These are phyloP conservation scores for Hyphodiscus hymeniophilus DNA, from an alignment of 495 filamentous ascomycete species.

Conservation along the genomic window DNA sequence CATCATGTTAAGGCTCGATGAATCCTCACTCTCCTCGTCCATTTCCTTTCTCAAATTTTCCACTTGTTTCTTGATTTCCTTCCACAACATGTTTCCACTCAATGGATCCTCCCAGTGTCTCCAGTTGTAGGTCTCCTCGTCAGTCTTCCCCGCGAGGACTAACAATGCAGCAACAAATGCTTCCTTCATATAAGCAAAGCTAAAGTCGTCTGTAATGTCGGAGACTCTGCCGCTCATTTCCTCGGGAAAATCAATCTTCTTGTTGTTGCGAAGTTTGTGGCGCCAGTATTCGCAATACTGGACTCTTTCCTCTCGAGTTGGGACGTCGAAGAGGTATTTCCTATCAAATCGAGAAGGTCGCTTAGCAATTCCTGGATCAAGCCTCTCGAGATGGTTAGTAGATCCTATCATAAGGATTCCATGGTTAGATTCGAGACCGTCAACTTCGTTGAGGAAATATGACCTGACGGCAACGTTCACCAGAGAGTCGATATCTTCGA, in stretches of 20 bases:
- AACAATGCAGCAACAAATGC: slow-evolving; percentile 53
- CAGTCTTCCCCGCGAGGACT: slow-evolving; percentile 28
- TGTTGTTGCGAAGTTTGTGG: slow-evolving; percentile 44
- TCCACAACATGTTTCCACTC: slow-evolving; percentile 40
- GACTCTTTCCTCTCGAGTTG: slow-evolving; percentile 41
- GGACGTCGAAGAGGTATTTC: slow-evolving; percentile 54
- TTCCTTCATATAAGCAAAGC: slow-evolving; percentile 60
- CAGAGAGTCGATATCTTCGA: slow-evolving; percentile 62
- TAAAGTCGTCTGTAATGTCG: slow-evolving; percentile 50
- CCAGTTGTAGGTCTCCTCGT: slow-evolving; percentile 18
- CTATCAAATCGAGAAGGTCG: slow-evolving; percentile 57
- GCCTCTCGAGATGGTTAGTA: slow-evolving; percentile 51
- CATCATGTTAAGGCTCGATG: slow-evolving; percentile 1
- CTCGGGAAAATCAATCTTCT: slow-evolving; percentile 47
- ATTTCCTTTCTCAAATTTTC: slow-evolving; percentile 47
- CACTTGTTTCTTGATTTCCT: slow-evolving; percentile 49
- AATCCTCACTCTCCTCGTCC: slow-evolving; percentile 23
- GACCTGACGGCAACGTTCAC: slow-evolving; percentile 43
- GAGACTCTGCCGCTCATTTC: slow-evolving; percentile 45
- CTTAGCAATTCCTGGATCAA: slow-evolving; percentile 57
- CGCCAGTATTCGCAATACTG: slow-evolving; percentile 53
- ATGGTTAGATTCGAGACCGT: slow-evolving; percentile 59
- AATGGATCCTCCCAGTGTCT: slow-evolving; percentile 29
- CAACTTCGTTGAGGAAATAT: slow-evolving; percentile 67
- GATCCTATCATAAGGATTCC: slow-evolving; percentile 58